Conservation (phyloP, 177 flowering plant species). For the Vitis hybrid region DNA sequence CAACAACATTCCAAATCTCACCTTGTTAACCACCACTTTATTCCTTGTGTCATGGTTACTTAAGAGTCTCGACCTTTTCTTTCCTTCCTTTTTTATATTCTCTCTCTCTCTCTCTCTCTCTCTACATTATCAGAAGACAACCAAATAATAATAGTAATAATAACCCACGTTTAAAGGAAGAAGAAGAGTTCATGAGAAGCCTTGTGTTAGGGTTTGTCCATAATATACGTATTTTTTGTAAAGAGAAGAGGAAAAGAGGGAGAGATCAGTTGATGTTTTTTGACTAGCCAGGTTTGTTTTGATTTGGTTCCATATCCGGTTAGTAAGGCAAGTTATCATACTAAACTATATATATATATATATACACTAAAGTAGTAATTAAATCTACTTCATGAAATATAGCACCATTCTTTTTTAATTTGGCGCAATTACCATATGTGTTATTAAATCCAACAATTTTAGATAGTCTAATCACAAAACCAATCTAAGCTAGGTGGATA, state of each 20-base stretch:
- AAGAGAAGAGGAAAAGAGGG: not conserved
- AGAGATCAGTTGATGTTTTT: not conserved
- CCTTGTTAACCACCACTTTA: slow-evolving; percentile 20
- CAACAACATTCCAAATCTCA: slow-evolving; percentile 10
- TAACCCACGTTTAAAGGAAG: not conserved
- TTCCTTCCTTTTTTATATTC: not conserved
- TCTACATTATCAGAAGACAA: not conserved
- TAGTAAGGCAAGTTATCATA: too few relatives aligned
- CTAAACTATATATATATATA: too few relatives aligned
- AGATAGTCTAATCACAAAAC: too few relatives aligned
- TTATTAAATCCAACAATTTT: too few relatives aligned
- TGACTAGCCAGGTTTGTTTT: too few relatives aligned
- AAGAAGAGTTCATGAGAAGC: not conserved
- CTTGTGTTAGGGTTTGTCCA: not conserved
- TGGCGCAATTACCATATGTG: too few relatives aligned
- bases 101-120: slow-evolving; percentile 3
- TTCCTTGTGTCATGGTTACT: slow-evolving; percentile 19
- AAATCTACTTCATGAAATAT: too few relatives aligned
- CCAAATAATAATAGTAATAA: not conserved
- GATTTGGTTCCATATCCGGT: too few relatives aligned
- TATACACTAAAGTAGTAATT: too few relatives aligned
- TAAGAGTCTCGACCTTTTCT: slow-evolving; percentile 2
- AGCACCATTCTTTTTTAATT: too few relatives aligned
- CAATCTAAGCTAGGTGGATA: too few relatives aligned
- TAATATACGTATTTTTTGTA: not conserved